Evolutionary conservation across 495 filamentous ascomycete genomes (phyloP), one percentile per base, ranked within the genome.

Genomic region (Thermochaetoides thermophila): DNA sequence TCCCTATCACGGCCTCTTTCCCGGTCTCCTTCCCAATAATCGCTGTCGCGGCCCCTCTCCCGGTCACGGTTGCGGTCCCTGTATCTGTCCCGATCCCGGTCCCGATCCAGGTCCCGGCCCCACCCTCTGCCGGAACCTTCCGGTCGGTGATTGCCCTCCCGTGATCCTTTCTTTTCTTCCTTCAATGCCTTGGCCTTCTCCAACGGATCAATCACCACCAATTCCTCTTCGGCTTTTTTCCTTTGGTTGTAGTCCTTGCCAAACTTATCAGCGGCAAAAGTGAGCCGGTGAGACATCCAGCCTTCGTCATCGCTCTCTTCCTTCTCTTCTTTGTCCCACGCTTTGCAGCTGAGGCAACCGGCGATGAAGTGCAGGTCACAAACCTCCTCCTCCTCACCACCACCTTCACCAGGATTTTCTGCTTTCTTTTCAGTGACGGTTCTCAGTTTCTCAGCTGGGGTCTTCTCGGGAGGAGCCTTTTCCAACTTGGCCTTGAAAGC

Each of bases 321-420:
- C 4, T 54, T 55, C 5, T 66, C 69, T 12, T 56, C 67, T 20
- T 61, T 62, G 37, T 83, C 74, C 82, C 86, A 95, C 1, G 74
- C 65, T 31, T 71, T 64, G 56, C 89, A 99, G 22, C 82, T 92
- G 39, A 91, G 80, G 53, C 89, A 99, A 42, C 85, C 77, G 6
- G 77, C 77, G 44, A 96, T 86, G 59, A 94, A 94, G 45, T 94
- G 85, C 4, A 94, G 63, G 49, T 94, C 84, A 48, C 85, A 94
- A 11, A 91, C 46, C 5, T 48, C 56, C 24, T 40, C 46, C 25
- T 60, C 55, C 13, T 56, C 51, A 23, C 48, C 45, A 3, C 53
- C 43, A 6, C 41, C 45, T 13, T 49, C 49, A 1, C 42, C 52
- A 12, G 18, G 39, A 18, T 61, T 50, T 26, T 50, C 45, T 22